Evolutionary conservation across 768 basidiomycete species (phyloP).

Genomic region (Exidia glandulosa): DNA sequence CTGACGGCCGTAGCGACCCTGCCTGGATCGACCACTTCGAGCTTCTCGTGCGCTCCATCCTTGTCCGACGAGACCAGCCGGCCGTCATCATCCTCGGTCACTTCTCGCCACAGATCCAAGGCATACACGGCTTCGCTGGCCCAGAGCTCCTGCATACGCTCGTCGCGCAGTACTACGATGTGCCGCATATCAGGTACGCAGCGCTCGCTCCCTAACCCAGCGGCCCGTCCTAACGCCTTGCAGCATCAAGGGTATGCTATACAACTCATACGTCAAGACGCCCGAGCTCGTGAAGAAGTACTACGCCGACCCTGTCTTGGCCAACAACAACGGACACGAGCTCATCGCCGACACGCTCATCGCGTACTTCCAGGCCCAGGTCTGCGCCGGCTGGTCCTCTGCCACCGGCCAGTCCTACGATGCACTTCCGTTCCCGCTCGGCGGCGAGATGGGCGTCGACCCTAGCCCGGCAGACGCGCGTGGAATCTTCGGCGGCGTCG

Average conservation of each 20-base stretch:
- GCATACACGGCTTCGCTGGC: constrained; percentile 71
- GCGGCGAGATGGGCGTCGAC: constrained; percentile 24
- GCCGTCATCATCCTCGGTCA: constrained; percentile 93
- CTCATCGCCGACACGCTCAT: constrained; percentile 85
- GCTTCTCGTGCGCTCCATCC: constrained; percentile 81
- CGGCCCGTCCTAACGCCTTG: neutral
- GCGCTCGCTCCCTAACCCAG: neutral
- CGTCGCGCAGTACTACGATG: constrained; percentile 95
- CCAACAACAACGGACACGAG: constrained; percentile 70
- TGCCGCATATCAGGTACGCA: constrained; percentile 70
- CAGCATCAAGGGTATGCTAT: constrained; percentile 72
- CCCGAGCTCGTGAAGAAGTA: constrained; percentile 57
- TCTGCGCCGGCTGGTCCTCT: constrained; percentile 71
- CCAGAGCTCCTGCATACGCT: constrained; percentile 83
- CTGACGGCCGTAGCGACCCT: constrained; percentile 40
- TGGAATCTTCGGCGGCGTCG: constrained; percentile 77
- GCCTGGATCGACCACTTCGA: constrained; percentile 79
- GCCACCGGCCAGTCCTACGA: constrained; percentile 59
- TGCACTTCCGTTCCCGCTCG: constrained; percentile 28
- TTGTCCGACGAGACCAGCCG: constrained; percentile 81
- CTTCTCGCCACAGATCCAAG: constrained; percentile 79
- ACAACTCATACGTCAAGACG: constrained; percentile 68
- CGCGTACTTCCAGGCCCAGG: constrained; percentile 82
- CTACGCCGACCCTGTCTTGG: constrained; percentile 75
- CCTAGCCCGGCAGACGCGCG: constrained; percentile 31